phyloP scores from a whole-genome alignment of 2,329 filamentous ascomycete genomes.

The Periconia digitata region DNA sequence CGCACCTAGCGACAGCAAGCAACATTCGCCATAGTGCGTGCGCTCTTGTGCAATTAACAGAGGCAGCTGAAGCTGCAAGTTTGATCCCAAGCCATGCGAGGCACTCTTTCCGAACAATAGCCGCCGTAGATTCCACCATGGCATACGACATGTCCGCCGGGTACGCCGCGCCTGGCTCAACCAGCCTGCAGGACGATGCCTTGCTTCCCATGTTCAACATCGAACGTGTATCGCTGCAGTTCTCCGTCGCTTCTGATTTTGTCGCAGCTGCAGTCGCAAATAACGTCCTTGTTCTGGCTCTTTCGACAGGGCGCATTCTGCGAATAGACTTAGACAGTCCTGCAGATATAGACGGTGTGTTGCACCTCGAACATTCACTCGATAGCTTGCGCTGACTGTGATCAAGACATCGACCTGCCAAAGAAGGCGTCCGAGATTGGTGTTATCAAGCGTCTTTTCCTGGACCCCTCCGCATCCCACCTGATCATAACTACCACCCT shows the following conservation, averaged over 20 bases:
- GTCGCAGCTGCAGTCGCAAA: conserved; percentile 96
- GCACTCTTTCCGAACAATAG: not conserved
- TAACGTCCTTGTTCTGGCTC: conserved; percentile 89
- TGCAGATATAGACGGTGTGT: conserved; percentile 78
- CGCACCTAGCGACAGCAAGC: not conserved
- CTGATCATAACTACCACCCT: conserved; percentile 87
- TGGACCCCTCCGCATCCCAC: conserved; percentile 95
- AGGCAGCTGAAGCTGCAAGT: conserved; percentile 3
- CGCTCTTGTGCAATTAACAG: not conserved
- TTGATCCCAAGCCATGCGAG: not conserved
- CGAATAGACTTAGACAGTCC: conserved; percentile 92
- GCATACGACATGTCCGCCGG: conserved; percentile 71
- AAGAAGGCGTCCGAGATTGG: conserved; percentile 90
- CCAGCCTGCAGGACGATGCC: conserved; percentile 60
- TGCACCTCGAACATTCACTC: not conserved
- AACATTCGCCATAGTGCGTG: not conserved
- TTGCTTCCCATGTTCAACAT: conserved; percentile 90
- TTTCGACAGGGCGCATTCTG: conserved; percentile 89
- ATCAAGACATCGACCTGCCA: conserved; percentile 87
- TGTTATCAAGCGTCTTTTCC: conserved; percentile 92
- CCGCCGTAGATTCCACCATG: conserved; percentile 50
- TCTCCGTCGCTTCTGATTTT: conserved; percentile 92
- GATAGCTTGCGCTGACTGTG: conserved; percentile 11
- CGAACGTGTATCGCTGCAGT: conserved; percentile 88
- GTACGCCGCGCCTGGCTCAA: conserved; percentile 69